Evolutionary conservation across 768 basidiomycete species (phyloP).

Genomic region (Suillus fuscotomentosus): DNA sequence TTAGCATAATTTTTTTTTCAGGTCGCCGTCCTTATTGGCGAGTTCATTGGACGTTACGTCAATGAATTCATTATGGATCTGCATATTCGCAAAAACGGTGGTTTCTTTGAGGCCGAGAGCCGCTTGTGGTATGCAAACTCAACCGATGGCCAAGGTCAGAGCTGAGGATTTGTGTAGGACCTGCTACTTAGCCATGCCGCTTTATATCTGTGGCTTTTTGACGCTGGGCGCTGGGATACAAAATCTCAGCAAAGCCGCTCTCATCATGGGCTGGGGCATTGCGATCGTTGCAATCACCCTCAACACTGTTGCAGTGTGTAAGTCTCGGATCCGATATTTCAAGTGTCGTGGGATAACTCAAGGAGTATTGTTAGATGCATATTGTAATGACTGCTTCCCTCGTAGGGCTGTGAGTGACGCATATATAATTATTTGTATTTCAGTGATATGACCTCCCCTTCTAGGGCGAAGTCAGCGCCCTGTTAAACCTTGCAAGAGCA

Average conservation of each 20-base stretch:
- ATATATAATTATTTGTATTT: neutral
- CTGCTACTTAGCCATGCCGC: constrained; percentile 39
- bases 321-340: constrained; percentile 7
- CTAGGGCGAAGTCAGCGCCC: constrained; percentile 35
- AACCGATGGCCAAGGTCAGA: no score
- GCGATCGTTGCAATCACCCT: constrained; percentile 35
- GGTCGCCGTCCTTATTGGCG: constrained; percentile 51
- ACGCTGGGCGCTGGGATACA: constrained; percentile 39
- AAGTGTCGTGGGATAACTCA: neutral
- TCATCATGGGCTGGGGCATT: constrained; percentile 46
- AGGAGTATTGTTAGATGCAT: constrained; percentile 29
- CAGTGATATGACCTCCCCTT: neutral
- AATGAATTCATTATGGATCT: constrained; percentile 50
- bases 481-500: constrained; percentile 40
- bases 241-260: constrained; percentile 22
- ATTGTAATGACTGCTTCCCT: constrained; percentile 39
- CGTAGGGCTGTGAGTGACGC: constrained; percentile 20
- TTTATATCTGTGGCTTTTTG: constrained; percentile 43
- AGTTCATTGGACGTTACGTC: constrained; percentile 46
- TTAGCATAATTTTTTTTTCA: constrained; percentile 12
- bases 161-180: constrained; percentile 21
- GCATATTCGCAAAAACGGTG: constrained; percentile 44
- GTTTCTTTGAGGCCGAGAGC: constrained; percentile 54
- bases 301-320: constrained; percentile 41
- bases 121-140: constrained; percentile 35